These are phyloP conservation scores for Ogataea pignaliae DNA, from an alignment of 805 yeast species.

Conservation along the genomic window DNA sequence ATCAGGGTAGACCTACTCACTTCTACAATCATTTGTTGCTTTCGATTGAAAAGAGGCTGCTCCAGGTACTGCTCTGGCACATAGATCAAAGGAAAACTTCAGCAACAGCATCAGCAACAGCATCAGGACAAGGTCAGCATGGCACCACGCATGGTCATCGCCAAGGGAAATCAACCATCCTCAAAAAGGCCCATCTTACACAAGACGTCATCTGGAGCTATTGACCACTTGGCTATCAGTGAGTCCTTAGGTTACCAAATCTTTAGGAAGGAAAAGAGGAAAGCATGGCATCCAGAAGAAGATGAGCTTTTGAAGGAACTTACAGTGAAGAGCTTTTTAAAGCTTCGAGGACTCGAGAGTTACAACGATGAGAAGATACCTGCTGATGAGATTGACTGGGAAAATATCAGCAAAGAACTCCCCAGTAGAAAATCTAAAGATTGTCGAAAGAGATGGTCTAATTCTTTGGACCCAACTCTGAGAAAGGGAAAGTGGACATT, in stretches of 20 bases:
- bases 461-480: conserved; percentile 77
- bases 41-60: too few species aligned
- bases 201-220: conserved; percentile 18
- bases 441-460: conserved; percentile 83
- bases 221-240: conserved; percentile 57
- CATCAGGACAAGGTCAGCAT: neutral
- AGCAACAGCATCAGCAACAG: neutral
- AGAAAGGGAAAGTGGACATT: conserved; percentile 84
- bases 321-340: conserved; percentile 32
- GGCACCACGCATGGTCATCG: too few species aligned
- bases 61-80: neutral
- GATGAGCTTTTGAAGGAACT: conserved; percentile 50
- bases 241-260: conserved; percentile 74
- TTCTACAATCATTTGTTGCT: too few species aligned
- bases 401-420: conserved; percentile 43
- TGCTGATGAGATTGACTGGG: conserved; percentile 57
- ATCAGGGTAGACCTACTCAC: too few species aligned
- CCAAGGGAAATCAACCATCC: too few species aligned
- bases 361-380: conserved; percentile 28
- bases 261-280: conserved; percentile 55
- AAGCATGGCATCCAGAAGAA: conserved; percentile 75
- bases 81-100: neutral
- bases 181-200: conserved; percentile 5
- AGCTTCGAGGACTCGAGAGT: conserved; percentile 11
- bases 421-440: conserved; percentile 66